Base-by-base conservation (phyloP, 768 basidiomycete genomes). In the Leucogyrophana mollusca region DNA sequence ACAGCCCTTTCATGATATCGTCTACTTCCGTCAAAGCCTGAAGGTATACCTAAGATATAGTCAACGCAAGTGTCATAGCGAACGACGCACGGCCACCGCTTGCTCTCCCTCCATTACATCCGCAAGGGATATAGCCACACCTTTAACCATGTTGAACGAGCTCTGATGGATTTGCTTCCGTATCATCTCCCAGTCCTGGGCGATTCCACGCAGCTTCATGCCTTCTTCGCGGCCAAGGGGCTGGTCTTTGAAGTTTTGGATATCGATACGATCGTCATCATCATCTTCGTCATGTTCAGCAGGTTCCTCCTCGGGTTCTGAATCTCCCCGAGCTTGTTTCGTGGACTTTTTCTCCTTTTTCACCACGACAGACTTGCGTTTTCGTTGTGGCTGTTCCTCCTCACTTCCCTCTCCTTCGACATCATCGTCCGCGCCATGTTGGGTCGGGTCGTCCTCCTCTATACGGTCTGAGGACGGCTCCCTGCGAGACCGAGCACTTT, bases 1-100 rank as follows among this genome's bases (percentile, higher is more conserved):
- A 68, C 3, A 88, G 69, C 36, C 77, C 72, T 56, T 77, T 82
- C 78, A 92, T 86, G 39, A 85, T 70, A 17, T 38, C 32, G 47
- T 94, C 90, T 3, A 93, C 71, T 50, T 80, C 73, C 16, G 63
- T 66, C 18, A 89, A 58, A 25, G 73, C 71, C 86, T 87, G 47
- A 30, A 41, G 39, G 39, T 16, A 34, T 35, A 41, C 43, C 10
- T 17, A 21, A 46, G 4, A 39, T 18, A 21, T 21, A 17, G 25
- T 20, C n/a, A 21, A 4, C 14, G 16, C 17, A 20, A 43, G 41
- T 22, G 21, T 41, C 22, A 22, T 46, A 5, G 18, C 22, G 30
- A 22, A 36, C 17, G 23, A 56, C 72, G 48, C 40, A 85, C 87
- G 67, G 79, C 69, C 49, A 72, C 71, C 2, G 68, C 71, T 32